Base-by-base conservation (phyloP, 2,329 filamentous ascomycete species). In the Exserohilum turcica region DNA sequence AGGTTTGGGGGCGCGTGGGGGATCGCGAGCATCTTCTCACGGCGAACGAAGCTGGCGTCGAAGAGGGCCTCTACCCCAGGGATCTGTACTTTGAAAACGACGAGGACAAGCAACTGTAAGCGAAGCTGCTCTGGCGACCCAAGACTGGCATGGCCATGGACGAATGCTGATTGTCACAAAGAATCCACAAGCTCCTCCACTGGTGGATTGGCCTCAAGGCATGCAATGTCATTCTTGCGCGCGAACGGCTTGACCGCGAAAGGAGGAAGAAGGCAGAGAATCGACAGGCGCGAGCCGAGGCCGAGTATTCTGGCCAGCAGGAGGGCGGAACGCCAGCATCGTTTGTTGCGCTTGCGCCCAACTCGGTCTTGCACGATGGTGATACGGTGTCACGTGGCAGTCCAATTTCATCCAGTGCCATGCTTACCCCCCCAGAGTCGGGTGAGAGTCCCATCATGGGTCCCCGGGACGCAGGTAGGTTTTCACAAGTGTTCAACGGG, bases 141-240 rank as follows among this genome's bases (percentile, higher is more conserved):
- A 21, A 44, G 16, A 28, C 33, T 46, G 16, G 39, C 16, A 18
- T 43, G 28, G 12, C 4, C 8, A 31, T 36, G 31, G n/a, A 43
- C 46, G n/a, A n/a, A 15, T 42, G 36, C 59, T 66, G 43, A 67
- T 43, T 10, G 13, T 28, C 12, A 19, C 28, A 1, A 42, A 73
- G 70, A n/a, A 70, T 73, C 33, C 67, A 67, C 40, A 67, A 66
- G 40, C 54, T 73, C 8, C 58, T 73, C 27, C 71, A 73, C 54
- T 73, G 70, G 70, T 73, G 71, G 71, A 67, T 72, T 29, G 71
- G 71, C 3, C 64, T 72, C 33, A 73, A 73, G 54, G 71, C 68
- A 19, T 72, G 68, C 55, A 73, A 73, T 48, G 70, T 72, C 27
- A 72, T 73, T 18, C 54, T 72, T 37, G 71, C 71, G 16, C 70